Base-by-base conservation (phyloP, 495 filamentous ascomycete species). In the Podospora bellae-mahoneyi region DNA sequence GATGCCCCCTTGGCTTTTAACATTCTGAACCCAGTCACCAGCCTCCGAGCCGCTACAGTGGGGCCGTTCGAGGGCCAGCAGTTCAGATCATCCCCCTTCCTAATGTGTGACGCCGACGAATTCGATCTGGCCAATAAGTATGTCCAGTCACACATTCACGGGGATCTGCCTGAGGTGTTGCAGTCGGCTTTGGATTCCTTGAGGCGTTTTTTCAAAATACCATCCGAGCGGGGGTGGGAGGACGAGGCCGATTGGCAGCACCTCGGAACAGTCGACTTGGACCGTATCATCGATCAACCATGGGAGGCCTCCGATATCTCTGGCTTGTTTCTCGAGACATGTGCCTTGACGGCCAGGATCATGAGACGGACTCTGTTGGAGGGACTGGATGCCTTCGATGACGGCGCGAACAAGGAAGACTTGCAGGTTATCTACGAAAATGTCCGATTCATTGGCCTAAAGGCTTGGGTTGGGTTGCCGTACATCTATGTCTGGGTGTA, bases 401-500 rank as follows among this genome's bases (percentile, higher is more conserved):
- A 59, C 28, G 18, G 32, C 23, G 54, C 44, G 3, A 57, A 68
- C 28, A 34, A 68, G 28, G 10, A 20, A 13, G 60, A 68, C 19
- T 53, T 56, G 3, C 23, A 34, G 23, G 26, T 48, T 4, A 58
- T 68, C 18, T 68, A 48, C 23, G 48, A 68, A 3, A 64, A 68
- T 57, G 18, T 48, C 10, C 44, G 61, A 5, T 68, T 64, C 54
- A 64, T 68, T 28, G 66, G 66, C 7, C 48, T 64, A 4, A 64
- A 63, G 18, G 53, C 54, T 4, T 68, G 66, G 66, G 54, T 27
- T 4, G 66, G 66, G 23, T 27, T 68, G 61, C 66, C 66, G 19
- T 68, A 68, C 57, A 48, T 68, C n/a, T 68, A 68, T 48, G 66
- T 68, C 27, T 68, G 66, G 66, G 66, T 68, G 66, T 68, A 64